Base-by-base conservation (phyloP, 805 yeast species). In the Debaryomyces prosopidis region DNA sequence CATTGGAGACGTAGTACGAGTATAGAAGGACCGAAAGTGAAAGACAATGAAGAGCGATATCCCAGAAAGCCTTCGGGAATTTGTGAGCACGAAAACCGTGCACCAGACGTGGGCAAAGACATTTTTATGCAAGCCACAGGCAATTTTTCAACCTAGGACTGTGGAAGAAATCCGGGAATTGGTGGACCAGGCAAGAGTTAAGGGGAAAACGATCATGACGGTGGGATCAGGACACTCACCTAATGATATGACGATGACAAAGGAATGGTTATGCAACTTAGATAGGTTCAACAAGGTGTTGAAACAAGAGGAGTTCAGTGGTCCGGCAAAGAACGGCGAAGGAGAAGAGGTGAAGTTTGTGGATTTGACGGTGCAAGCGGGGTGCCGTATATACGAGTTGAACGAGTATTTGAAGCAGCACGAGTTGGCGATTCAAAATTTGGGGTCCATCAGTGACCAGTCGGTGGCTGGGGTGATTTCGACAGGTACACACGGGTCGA, bases 181-280 rank as follows among this genome's bases (percentile, higher is more conserved):
- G 44, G 89, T 92, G 26, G 71, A 77, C 30, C 72, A 74, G 46
- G 98, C 98, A 3, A 71, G 78, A 39, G 58, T 66, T 38, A 60
- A 71, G 18, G 69, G 75, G 15, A 85, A 82, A 53, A 87, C 96
- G 14, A 68, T 92, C 44, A 84, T 87, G 76, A 81, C 87, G 1
- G 91, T 88, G 7, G 99, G 99, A 0, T 82, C 96, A 0, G 97
- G 96, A 27, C 98, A 94, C 62, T 90, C 97, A 6, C 99, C 99
- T 0, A 86, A 95, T 36, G 91, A 84, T 59, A 68, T 94, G 68
- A 89, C 96, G 43, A 84, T 90, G 85, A 87, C 96, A 3, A 68
- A 73, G 27, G 94, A 87, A 46, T 91, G 97, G 96, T 68, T 94
- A 15, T 79, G 95, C 50, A 91, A 88, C 61, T 74, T 92, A 57